These are phyloP conservation scores for Tolypocladium ophioglossoides DNA, from an alignment of 2,329 filamentous ascomycete genomes.

Conservation along the genomic window DNA sequence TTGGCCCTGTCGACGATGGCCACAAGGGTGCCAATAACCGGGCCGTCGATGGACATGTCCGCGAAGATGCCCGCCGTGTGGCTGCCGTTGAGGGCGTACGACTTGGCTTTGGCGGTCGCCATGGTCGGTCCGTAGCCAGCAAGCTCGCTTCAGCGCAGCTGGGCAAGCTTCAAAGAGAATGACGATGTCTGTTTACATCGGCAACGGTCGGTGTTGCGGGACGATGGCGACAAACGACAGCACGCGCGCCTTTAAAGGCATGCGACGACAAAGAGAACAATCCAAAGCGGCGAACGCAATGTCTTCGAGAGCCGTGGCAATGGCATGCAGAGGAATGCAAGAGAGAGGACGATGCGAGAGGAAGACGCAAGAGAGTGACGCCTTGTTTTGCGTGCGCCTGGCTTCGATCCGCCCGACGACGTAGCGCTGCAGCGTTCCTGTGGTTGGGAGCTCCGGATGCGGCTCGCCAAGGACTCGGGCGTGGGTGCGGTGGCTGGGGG, in stretches of 20 bases:
- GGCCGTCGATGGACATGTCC: conserved; percentile 87
- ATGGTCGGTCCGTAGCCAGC: conserved; percentile 22
- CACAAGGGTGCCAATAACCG: conserved; percentile 86
- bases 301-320: not conserved
- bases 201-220: not conserved
- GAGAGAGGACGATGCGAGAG: not conserved
- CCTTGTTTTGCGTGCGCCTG: conserved; percentile 4
- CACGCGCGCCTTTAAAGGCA: not conserved
- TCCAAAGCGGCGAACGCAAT: not conserved
- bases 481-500: conserved; percentile 13
- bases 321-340: not conserved
- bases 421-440: not conserved
- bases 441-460: not conserved
- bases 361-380: not conserved
- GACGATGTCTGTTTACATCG: not conserved
- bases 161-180: not conserved
- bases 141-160: not conserved
- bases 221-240: not conserved
- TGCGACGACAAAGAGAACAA: not conserved
- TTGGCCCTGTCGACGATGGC: conserved; percentile 89
- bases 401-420: conserved; percentile 1
- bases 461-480: no score
- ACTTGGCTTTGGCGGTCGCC: conserved; percentile 39
- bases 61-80: conserved; percentile 92
- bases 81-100: conserved; percentile 47